Percentiles rank a stretch among this genome's conserved stretches.
Evolutionary conservation across 2,329 filamentous ascomycete genomes (phyloP).

Genomic region (Podosphaera xanthii): DNA sequence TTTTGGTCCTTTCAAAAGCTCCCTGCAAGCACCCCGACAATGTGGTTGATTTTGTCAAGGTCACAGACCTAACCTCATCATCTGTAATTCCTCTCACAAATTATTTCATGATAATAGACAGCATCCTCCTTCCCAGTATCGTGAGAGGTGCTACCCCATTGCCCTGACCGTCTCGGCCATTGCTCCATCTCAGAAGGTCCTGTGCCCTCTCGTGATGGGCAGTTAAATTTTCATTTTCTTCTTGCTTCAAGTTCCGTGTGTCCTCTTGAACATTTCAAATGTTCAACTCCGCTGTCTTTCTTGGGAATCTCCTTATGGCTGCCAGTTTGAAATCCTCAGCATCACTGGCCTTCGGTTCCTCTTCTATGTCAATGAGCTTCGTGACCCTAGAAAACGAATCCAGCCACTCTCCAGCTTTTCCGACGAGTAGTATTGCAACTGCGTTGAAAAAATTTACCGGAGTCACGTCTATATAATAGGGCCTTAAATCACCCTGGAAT

Average conservation of each 20-base stretch:
- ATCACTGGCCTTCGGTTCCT: not conserved
- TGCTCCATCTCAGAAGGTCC: not conserved
- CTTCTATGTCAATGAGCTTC: not conserved
- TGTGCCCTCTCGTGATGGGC: not conserved
- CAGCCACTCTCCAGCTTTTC: not conserved
- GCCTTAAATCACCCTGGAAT: not conserved
- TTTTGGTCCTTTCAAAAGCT: not conserved
- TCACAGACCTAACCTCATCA: not conserved
- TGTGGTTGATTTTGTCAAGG: not conserved
- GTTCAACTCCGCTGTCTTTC: no score
- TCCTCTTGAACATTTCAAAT: no score
- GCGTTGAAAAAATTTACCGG: not conserved
- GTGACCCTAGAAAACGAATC: not conserved
- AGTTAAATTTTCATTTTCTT: no score
- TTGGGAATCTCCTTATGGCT: no score
- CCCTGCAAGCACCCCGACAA: not conserved
- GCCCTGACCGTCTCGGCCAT: not conserved
- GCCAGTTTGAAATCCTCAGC: not conserved
- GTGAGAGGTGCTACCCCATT: not conserved
- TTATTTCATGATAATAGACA: not conserved
- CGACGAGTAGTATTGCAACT: not conserved
- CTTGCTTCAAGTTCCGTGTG: no score
- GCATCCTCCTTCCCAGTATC: not conserved
- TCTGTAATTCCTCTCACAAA: not conserved
- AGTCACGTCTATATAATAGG: not conserved